Evolutionary conservation across 805 yeast genomes (phyloP), one percentile per base, ranked within the genome.

Genomic region (Yarrowia sp.): DNA sequence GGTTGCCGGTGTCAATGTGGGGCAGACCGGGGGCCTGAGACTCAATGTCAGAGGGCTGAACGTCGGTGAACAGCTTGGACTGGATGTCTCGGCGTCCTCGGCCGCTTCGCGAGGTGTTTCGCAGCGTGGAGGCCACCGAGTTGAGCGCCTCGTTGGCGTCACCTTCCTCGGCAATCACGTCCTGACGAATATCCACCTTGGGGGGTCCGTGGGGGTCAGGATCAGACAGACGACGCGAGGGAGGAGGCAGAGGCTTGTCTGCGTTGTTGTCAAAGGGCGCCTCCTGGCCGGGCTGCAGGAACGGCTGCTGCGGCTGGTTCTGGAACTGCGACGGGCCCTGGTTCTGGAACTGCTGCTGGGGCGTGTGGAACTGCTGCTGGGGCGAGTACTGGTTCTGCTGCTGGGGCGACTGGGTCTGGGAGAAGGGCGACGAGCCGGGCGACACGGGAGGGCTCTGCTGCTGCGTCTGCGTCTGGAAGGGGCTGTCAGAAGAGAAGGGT

Each of bases 71-170:
- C 46, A 75, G 66, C 49, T 72, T 71, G 33, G 75, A 75, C 63
- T 72, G 76, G 61, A 76, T 71, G 66, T 76, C 79, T 44, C 78
- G 70, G 19, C 75, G 64, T 1, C 77, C 76, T 19, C 79, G 69
- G 34, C 63, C 44, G 5, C 72, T 69, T 39, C 78, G 67, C 19
- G 77, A 71, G 19, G 72, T 68, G 44, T 74, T 44, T n/a, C 78
- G 71, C 68, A 77, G 61, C 10, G 77, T 71, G 14, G 77, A 66
- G 5, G 79, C 74, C 19, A 77, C 74, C 12, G 67, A 71, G 36
- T 75, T 72, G 43, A 77, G 61, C 2, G 79, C 79, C 19, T 70
- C 76, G 44, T 70, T 75, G 30, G 68, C 73, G 13, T 69, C 71
- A n/a, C 71, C 72, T 24, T 74, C 73, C 52, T 69, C 74, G 68